Base-by-base conservation (phyloP, 1,139 yeast species). In the Yamadazyma songkhlaensis region DNA sequence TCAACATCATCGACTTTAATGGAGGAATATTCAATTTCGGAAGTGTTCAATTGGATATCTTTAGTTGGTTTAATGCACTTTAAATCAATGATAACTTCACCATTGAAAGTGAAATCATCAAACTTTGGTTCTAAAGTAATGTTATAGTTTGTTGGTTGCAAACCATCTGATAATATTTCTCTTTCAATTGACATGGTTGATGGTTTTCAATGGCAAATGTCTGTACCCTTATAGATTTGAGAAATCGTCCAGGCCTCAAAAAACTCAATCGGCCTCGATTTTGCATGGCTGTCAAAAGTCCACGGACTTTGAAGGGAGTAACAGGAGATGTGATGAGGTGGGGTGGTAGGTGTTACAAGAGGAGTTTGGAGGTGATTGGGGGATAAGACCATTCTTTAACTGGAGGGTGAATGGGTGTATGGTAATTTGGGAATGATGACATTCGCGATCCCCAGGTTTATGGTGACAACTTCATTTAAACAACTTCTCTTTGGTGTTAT, bases 81-180 rank as follows among this genome's bases (percentile, higher is more conserved):
- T 48, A 87, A 68, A 36, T 80, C 82, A 52, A 87, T 81, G 41
- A 70, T 70, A 41, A 80, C 84, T 27, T 63, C 62, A 48, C 95
- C 96, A 33, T 70, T 66, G 54, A 80, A 88, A 44, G 79, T 83
- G 72, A 84, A 86, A 35, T 78, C 77, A 39, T 72, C 74, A 49
- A 87, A 79, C 50, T 79, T 70, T 28, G 96, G 95, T 53, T 85
- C 92, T 49, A 88, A 67, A 31, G 78, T 73, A 47, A 87, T 63
- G 46, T 77, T 76, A 58, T 87, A 87, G 59, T 84, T 86, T 43
- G 71, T 53, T 32, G 95, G 95, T 46, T 73, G 79, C 47, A 85
- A 88, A 51, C 81, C 77, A 32, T 76, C 67, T 35, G 95, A 95
- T 46, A 86, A 74, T 25, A 84, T 75, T 57, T 84, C 85, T 54